Percentiles rank a stretch among this genome's conserved stretches.
Evolutionary conservation across 2,329 filamentous ascomycete genomes (phyloP).

Genomic region (Hymenoscyphus repandus): DNA sequence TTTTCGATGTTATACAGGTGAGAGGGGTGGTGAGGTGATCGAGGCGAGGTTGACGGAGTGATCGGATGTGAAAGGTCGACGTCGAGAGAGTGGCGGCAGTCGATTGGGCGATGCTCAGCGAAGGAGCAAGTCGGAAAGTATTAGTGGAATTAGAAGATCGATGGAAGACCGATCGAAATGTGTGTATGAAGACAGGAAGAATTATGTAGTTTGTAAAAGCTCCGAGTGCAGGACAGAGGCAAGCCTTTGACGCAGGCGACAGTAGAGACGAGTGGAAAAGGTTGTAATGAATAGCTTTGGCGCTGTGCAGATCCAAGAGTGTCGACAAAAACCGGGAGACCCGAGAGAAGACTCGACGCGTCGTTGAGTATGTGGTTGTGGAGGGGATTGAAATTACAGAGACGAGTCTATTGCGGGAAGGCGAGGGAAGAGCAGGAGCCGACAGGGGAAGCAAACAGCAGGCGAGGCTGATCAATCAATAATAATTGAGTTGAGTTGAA

Average conservation of each 20-base stretch:
- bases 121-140: conserved; percentile 19
- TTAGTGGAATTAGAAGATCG: conserved; percentile 29
- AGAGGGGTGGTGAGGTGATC: conserved; percentile 7
- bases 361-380: conserved; percentile 21
- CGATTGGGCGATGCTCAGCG: conserved; percentile 18
- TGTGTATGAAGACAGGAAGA: conserved; percentile 22
- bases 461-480: too few relatives aligned
- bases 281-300: conserved; percentile 24
- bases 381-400: conserved; percentile 21
- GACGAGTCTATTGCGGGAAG: conserved; percentile 7
- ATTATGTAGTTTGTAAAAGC: conserved; percentile 27
- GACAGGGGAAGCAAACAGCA: neutral
- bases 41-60: conserved; percentile 5
- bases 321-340: conserved; percentile 20
- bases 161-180: conserved; percentile 21
- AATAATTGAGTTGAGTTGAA: neutral
- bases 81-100: conserved; percentile 24
- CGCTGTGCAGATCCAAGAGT: conserved; percentile 21
- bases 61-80: conserved; percentile 16
- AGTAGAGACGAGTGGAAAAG: conserved; percentile 18
- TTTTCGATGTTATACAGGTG: conserved; percentile 25
- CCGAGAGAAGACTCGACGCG: conserved; percentile 22
- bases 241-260: conserved; percentile 27
- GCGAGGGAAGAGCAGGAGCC: conserved; percentile 1
- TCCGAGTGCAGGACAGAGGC: conserved; percentile 22